Evolutionary conservation across 352 stramenopile species (phyloP).

Genomic region (Phytopythium chamaehyphon): DNA sequence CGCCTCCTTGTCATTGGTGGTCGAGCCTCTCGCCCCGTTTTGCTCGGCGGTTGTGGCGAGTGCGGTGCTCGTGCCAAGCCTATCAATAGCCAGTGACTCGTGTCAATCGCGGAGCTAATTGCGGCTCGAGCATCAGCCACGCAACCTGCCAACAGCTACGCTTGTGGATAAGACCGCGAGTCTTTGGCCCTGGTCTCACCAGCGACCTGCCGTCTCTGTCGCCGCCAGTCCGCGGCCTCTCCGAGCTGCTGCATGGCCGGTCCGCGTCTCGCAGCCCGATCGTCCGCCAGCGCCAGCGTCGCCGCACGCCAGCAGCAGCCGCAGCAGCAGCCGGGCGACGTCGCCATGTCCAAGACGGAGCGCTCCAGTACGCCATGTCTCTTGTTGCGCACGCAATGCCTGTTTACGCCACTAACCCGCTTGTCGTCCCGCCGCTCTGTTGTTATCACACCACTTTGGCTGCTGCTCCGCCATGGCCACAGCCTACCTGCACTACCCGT

Average conservation of each 20-base stretch:
- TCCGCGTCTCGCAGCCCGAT: slow-evolving; percentile 11
- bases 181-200: too few species aligned
- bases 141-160: too few species aligned
- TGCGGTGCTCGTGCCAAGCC: not conserved
- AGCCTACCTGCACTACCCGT: slow-evolving; percentile 43
- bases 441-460: too few species aligned
- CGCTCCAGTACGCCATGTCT: slow-evolving; percentile 8
- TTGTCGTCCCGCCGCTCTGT: slow-evolving; percentile 6
- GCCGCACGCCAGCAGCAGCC: slow-evolving; percentile 2
- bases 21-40: too few species aligned
- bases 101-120: too few species aligned
- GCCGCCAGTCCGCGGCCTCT: slow-evolving; percentile 2
- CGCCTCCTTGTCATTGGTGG: too few species aligned
- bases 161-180: too few species aligned
- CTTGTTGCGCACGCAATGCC: not conserved
- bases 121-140: too few species aligned
- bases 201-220: not conserved
- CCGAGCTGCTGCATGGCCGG: slow-evolving; percentile 18
- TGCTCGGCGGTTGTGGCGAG: not conserved
- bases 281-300: slow-evolving; percentile 7
- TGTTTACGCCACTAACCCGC: not conserved
- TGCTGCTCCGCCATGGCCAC: not conserved
- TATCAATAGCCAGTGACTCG: too few species aligned
- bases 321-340: slow-evolving; percentile 12
- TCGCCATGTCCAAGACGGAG: slow-evolving; percentile 29